Evolutionary conservation across 2,329 filamentous ascomycete species (phyloP).

Genomic region (Monosporascus ibericus): DNA sequence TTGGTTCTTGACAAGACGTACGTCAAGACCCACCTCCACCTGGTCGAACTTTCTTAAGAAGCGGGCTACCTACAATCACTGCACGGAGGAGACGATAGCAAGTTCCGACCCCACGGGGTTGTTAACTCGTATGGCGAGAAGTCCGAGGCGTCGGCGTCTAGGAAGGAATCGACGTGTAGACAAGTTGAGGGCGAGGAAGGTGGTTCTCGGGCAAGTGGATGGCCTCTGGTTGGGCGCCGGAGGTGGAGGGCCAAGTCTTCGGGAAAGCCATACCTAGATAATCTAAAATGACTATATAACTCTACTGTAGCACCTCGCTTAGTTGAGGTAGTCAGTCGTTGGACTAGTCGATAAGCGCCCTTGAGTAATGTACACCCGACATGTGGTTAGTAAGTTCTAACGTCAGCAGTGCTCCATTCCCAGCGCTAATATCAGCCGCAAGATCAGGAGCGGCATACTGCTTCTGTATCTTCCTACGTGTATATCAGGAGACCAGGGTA

Average conservation of each 20-base stretch:
- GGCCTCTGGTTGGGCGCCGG: constrained; percentile 21
- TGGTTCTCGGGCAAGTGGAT: constrained; percentile 25
- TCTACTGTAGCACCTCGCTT: not conserved
- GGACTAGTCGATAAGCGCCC: no score
- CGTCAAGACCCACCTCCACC: not conserved
- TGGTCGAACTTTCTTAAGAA: not conserved
- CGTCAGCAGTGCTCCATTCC: no score
- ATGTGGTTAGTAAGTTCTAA: no score
- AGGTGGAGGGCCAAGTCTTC: not conserved
- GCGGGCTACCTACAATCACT: not conserved
- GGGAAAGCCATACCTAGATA: not conserved
- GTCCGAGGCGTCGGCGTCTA: constrained; percentile 9
- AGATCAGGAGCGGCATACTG: no score
- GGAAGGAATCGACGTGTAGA: not conserved
- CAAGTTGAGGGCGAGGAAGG: constrained; percentile 1
- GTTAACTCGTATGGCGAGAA: not conserved
- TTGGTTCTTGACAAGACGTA: not conserved
- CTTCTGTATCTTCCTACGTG: no score
- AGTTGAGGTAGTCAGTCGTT: no score
- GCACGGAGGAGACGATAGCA: not conserved
- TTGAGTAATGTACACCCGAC: no score
- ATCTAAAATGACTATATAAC: not conserved
- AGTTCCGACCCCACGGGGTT: not conserved
- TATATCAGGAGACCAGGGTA: no score
- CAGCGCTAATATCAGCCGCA: no score